Base-by-base conservation (phyloP, 148 eudicot genomes). In the Pouteria glomerata region DNA sequence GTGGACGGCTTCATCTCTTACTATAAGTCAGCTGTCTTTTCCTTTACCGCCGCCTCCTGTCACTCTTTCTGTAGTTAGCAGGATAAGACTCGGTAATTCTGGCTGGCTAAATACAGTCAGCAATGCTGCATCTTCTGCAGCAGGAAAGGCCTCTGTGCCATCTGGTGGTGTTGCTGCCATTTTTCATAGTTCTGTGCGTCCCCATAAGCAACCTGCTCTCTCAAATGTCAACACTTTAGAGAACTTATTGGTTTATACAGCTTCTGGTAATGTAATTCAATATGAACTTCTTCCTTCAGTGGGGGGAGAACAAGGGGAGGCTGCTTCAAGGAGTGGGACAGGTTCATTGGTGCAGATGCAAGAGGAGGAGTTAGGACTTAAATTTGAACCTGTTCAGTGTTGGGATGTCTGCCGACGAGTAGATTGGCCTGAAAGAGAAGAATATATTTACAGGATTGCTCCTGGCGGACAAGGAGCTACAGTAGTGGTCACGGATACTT, bases 381-480 rank as follows among this genome's bases (percentile, higher is more conserved):
- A 90, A 80, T 82, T 83, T 63, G 89, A 92, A 67, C 89, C 97
- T 21, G 53, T 91, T 67, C 97, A 88, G 41, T 89, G 99, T 83
- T 95, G 99, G 99, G 99, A 95, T 81, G 99, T 95, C 34, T 95
- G 99, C 63, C 88, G 99, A 73, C 86, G 97, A 85, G 87, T 87
- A 68, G 96, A 95, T 83, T 91, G 91, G 90, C 88, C 88, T 51
- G 96, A 91, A 78, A 91, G 93, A 76, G 96, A 95, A 82, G 97
- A 89, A 51, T 70, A 76, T 57, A 67, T 95, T 50, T 72, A 76
- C 45, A 86, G 82, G 63, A 80, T 78, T 72, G 69, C 72, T 71
- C 78, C 76, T 78, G 88, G 75, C 35, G 73, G 88, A 56, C 87
- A 66, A 63, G 79, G 74, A 67, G 39, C 71, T 64, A 51, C 78